Evolutionary conservation across 1,284 basidiomycete genomes (phyloP).

Genomic region (Tremellales sp.): DNA sequence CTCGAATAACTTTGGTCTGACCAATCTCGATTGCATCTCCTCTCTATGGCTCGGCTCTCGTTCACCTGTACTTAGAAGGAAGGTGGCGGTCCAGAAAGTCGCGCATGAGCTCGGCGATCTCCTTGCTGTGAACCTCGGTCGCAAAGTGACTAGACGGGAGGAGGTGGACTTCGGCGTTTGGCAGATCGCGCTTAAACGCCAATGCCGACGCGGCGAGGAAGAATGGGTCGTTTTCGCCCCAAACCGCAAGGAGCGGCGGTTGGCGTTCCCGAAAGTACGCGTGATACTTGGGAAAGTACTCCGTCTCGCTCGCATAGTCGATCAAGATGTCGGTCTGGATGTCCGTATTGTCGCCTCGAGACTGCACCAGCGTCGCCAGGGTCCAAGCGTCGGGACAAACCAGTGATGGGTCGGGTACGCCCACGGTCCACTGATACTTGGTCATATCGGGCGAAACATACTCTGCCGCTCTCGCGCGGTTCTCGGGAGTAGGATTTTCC

Average conservation of each 20-base stretch:
- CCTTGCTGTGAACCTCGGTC: slow-evolving; percentile 39
- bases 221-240: slow-evolving; percentile 52
- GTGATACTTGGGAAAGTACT: slow-evolving; percentile 51
- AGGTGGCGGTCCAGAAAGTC: too few relatives aligned
- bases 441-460: too few relatives aligned
- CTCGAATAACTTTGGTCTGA: too few relatives aligned
- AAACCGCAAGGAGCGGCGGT: slow-evolving; percentile 51
- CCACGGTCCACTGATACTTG: slow-evolving; percentile 4
- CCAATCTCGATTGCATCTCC: too few relatives aligned
- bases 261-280: slow-evolving; percentile 48
- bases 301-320: slow-evolving; percentile 51
- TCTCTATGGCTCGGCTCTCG: too few relatives aligned
- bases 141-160: slow-evolving; percentile 53
- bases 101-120: slow-evolving; percentile 12
- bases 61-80: too few relatives aligned
- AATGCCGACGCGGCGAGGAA: slow-evolving; percentile 52
- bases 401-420: slow-evolving; percentile 2
- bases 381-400: slow-evolving; percentile 5
- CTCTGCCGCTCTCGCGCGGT: too few relatives aligned
- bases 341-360: slow-evolving; percentile 47
- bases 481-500: slow-evolving; percentile 23
- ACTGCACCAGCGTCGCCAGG: slow-evolving; percentile 33
- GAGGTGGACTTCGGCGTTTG: slow-evolving; percentile 47
- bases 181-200: slow-evolving; percentile 50
- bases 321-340: slow-evolving; percentile 50